phyloP scores from a whole-genome alignment of 768 basidiomycete genomes.

The Trametopsis cervina region DNA sequence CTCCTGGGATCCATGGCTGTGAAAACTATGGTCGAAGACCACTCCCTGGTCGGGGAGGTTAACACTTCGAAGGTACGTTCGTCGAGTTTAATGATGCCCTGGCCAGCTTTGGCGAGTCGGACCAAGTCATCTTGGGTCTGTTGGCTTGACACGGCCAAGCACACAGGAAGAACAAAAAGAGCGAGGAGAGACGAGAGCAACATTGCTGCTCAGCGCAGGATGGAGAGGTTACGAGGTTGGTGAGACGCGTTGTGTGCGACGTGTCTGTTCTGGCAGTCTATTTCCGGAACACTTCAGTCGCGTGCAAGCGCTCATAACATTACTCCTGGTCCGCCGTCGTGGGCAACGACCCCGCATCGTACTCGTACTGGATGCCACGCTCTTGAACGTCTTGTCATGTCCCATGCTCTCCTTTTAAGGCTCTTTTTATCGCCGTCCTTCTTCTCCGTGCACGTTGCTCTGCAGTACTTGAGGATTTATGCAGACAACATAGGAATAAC shows the following conservation, averaged over 20 bases:
- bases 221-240: not conserved
- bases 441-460: conserved; percentile 91
- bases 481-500: conserved; percentile 88
- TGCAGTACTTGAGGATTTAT: conserved; percentile 78
- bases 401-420: conserved; percentile 83
- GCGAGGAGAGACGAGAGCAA: conserved; percentile 25
- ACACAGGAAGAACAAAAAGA: conserved; percentile 27
- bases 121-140: conserved; percentile 49
- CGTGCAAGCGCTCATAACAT: not conserved
- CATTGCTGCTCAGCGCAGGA: conserved; percentile 16
- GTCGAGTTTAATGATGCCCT: conserved; percentile 81
- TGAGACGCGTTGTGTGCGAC: conserved; percentile 8
- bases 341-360: conserved; percentile 3
- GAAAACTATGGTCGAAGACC: conserved; percentile 82
- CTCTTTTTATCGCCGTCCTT: conserved; percentile 89
- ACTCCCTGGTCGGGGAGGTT: conserved; percentile 68
- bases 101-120: conserved; percentile 59
- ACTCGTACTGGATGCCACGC: conserved; percentile 6
- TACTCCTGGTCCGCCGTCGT: not conserved
- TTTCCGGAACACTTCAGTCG: not conserved
- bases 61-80: conserved; percentile 71
- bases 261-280: not conserved
- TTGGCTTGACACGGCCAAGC: conserved; percentile 23
- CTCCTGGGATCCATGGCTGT: conserved; percentile 80
- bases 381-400: conserved; percentile 27